phyloP scores from a whole-genome alignment of 768 basidiomycete genomes.

The Tricholoma sp. region DNA sequence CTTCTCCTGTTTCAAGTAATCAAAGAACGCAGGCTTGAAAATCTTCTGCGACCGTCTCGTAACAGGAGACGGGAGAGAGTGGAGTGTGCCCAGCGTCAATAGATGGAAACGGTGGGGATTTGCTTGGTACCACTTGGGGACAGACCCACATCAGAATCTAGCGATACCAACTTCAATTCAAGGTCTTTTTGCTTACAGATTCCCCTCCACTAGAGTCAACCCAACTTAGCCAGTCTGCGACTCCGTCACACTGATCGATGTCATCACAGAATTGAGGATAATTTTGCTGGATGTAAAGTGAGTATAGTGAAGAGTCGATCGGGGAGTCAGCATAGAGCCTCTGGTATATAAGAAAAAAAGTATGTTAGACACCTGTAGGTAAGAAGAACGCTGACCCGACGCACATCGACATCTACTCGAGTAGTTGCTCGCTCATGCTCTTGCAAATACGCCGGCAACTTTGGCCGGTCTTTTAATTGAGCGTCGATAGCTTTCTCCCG shows the following conservation, averaged over 20 bases:
- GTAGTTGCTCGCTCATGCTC: constrained; percentile 63
- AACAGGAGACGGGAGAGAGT: constrained; percentile 85
- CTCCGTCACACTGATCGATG: constrained; percentile 64
- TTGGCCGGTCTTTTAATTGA: constrained; percentile 46
- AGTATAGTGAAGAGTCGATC: constrained; percentile 86
- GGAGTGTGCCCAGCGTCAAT: constrained; percentile 75
- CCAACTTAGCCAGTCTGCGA: constrained; percentile 76
- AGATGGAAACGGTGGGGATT: constrained; percentile 88
- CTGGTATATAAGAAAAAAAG: constrained; percentile 30
- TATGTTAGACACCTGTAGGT: not conserved
- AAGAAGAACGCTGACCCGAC: constrained; percentile 8
- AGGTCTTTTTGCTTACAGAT: constrained; percentile 35
- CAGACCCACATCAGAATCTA: not conserved
- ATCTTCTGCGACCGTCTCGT: constrained; percentile 73
- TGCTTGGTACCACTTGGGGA: constrained; percentile 59
- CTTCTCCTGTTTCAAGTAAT: constrained; percentile 48
- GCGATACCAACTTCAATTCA: not conserved
- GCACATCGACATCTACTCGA: constrained; percentile 73
- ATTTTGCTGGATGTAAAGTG: constrained; percentile 92
- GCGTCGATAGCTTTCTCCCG: constrained; percentile 55
- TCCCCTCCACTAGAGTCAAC: constrained; percentile 66
- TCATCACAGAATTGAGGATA: constrained; percentile 80
- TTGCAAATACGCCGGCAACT: constrained; percentile 54
- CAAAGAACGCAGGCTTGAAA: constrained; percentile 86
- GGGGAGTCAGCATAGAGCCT: constrained; percentile 77